phyloP scores from a whole-genome alignment of 2,329 filamentous ascomycete species.

The Pleoardoris graminearum region DNA sequence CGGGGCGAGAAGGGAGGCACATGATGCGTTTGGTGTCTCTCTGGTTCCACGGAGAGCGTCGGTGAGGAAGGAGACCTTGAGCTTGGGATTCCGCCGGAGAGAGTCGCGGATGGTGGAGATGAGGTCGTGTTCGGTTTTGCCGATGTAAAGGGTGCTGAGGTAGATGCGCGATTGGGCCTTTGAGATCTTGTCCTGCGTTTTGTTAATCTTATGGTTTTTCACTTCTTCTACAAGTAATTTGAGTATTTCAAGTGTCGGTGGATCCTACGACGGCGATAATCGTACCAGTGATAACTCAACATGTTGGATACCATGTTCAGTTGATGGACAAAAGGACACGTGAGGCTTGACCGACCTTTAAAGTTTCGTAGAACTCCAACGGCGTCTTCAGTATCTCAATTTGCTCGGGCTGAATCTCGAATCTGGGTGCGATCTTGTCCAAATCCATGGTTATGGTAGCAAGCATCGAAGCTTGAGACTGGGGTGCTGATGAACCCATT shows the following conservation, averaged over 20 bases:
- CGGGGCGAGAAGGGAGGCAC: conserved; percentile 82
- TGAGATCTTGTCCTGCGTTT: conserved; percentile 67
- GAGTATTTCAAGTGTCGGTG: neutral
- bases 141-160: conserved; percentile 95
- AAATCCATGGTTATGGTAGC: conserved; percentile 71
- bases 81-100: conserved; percentile 70
- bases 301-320: neutral
- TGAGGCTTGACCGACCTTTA: conserved; percentile 67
- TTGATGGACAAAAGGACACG: conserved; percentile 1
- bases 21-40: conserved; percentile 83
- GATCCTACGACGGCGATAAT: no score
- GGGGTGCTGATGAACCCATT: conserved; percentile 34
- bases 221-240: neutral
- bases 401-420: conserved; percentile 79
- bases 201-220: conserved; percentile 15
- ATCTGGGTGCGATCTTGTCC: conserved; percentile 87
- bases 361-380: conserved; percentile 83
- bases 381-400: conserved; percentile 80
- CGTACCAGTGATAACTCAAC: no score
- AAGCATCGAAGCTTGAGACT: conserved; percentile 58
- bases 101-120: conserved; percentile 77
- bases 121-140: conserved; percentile 87
- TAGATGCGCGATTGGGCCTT: conserved; percentile 80
- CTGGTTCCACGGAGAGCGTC: conserved; percentile 90
- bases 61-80: conserved; percentile 86